These are phyloP conservation scores for Boletus fagicola DNA, from an alignment of 768 basidiomycete species.

Conservation along the genomic window DNA sequence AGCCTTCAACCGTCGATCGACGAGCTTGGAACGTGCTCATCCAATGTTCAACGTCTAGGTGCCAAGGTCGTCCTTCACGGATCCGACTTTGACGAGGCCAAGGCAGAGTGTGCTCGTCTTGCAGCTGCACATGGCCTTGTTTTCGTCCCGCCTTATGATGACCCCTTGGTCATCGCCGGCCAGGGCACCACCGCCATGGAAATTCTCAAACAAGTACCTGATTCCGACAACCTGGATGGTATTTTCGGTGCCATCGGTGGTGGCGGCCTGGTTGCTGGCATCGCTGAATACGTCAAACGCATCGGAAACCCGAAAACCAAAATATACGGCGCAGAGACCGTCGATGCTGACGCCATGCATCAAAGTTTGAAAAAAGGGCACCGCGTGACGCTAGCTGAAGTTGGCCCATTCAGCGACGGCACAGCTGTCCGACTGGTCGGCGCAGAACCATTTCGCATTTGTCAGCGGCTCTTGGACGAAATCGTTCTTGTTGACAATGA, in stretches of 20 bases:
- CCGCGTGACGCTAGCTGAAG: constrained; percentile 80
- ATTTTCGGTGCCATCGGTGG: constrained; percentile 94
- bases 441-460: constrained; percentile 91
- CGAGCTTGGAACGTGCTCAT: too few species aligned
- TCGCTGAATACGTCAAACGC: constrained; percentile 88
- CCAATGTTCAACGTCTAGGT: constrained; percentile 91
- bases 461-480: constrained; percentile 77
- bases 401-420: constrained; percentile 96
- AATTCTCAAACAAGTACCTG: constrained; percentile 82
- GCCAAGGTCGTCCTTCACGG: constrained; percentile 95
- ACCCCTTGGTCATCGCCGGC: constrained; percentile 94
- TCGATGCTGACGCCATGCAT: constrained; percentile 94
- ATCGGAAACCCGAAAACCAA: constrained; percentile 82
- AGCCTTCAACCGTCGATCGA: too few species aligned
- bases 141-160: constrained; percentile 96
- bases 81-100: constrained; percentile 92
- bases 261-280: constrained; percentile 89
- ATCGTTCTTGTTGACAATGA: constrained; percentile 89
- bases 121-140: constrained; percentile 71
- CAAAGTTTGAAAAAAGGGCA: constrained; percentile 78
- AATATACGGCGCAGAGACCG: constrained; percentile 89
- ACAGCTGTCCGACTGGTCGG: constrained; percentile 97
- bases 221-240: constrained; percentile 73
- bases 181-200: constrained; percentile 96
- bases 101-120: constrained; percentile 87